A percentile compares a stretch with the other conserved stretches of the same genome.
Conservation (phyloP, 345 rosid genomes). For the Acer yangbiense region DNA sequence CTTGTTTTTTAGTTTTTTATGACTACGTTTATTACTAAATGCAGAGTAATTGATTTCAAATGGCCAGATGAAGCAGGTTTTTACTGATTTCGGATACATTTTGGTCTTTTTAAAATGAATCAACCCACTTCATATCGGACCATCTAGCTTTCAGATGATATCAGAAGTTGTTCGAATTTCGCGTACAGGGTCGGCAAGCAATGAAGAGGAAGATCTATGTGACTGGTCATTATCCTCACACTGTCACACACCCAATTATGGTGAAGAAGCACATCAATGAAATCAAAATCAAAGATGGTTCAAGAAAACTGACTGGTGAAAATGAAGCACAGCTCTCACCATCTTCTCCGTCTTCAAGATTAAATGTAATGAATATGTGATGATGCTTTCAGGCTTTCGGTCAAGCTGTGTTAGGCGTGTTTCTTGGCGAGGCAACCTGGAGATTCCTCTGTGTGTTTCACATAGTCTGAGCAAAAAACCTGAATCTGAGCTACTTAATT, state of each 20-base stretch:
- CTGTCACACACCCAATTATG: not conserved
- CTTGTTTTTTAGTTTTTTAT: too few species aligned
- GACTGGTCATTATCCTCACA: not conserved
- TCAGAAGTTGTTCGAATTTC: slow-evolving; percentile 48
- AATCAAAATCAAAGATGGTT: slow-evolving; percentile 43
- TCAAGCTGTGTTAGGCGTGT: not conserved
- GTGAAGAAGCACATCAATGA: slow-evolving; percentile 59
- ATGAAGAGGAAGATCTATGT: slow-evolving; percentile 35
- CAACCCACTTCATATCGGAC: not conserved
- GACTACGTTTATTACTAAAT: too few species aligned
- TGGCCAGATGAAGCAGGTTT: not conserved
- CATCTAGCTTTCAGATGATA: slow-evolving; percentile 12
- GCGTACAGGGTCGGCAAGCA: slow-evolving; percentile 58
- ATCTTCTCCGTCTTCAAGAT: too few species aligned
- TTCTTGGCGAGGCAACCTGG: not conserved
- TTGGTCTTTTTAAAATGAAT: slow-evolving; percentile 17
- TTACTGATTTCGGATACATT: not conserved
- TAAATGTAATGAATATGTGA: too few species aligned
- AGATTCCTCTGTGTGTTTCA: too few species aligned
- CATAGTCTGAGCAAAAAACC: too few species aligned
- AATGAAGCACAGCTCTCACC: not conserved
- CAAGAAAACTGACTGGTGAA: not conserved
- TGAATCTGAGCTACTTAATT: too few species aligned
- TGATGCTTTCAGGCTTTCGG: too few species aligned
- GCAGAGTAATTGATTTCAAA: not conserved